Base-by-base conservation (phyloP, 768 basidiomycete species). In the Lanmaoa rubissima region DNA sequence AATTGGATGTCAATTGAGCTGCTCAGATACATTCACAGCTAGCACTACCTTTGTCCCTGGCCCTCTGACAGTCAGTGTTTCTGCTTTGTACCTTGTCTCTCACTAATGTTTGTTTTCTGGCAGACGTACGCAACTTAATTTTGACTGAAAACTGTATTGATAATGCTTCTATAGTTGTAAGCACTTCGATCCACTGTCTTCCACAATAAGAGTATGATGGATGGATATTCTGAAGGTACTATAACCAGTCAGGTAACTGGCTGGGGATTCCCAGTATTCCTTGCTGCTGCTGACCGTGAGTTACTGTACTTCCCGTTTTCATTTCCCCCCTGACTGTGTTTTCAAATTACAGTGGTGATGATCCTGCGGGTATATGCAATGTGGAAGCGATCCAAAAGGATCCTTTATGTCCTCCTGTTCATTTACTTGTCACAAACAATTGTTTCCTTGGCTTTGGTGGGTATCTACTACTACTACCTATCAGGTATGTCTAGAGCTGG, bases 281-380 rank as follows among this genome's bases (percentile, higher is more conserved):
- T 35, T 5, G 7, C 2, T 8, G 48, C 39, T 3, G 53, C 44
- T 5, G 49, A 58, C 34, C 16, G 58, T 58, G 28, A 26, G 35
- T 41, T 9, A 16, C 42, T 16, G 8, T 17, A 16, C 42, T 7
- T 2, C 42, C 8, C 16, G 8, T 2, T 36, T 24, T 3, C 5
- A 35, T 4, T 14, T 36, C 19, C 12, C 7, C 17, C 7, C 17
- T 12, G 21, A 21, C 13, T 8, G 3, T 31, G 3, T 2, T n/a
- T 38, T 48, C n/a, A 28, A 24, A 16, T 14, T n/a, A 5, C 17
- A 61, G 60, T 61, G 5, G n/a, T 61, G 8, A 61, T 61, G 57
- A 36, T 58, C 7, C n/a, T 61, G 9, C 53, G 56, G n/a, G 56
- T 61, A 3, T 61, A 58, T 45, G 44, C 60, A 21, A 52, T 58